Evolutionary conservation across 2,329 filamentous ascomycete species (phyloP), one percentile per base, ranked within the genome.

Genomic region (Cadophora sp.): DNA sequence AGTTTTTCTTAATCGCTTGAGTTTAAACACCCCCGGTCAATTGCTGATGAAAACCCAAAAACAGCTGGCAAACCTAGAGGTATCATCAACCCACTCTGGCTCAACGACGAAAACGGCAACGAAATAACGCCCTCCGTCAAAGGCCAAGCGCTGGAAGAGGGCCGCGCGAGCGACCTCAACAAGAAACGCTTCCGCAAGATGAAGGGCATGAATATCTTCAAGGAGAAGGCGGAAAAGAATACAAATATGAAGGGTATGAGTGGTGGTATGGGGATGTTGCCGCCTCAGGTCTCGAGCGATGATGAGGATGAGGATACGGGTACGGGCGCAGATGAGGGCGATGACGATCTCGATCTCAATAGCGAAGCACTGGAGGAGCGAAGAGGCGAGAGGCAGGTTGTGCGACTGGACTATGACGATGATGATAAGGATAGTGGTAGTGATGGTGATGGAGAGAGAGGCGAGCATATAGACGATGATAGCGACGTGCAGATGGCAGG

Each of bases 41-140:
- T n/a, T 5, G 24, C 43, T 51, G 39, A 50, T n/a, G 8, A 60
- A 72, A 64, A 67, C 16, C 64, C 39, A n/a, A n/a, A 30, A 39
- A n/a, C 13, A 50, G n/a, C 50, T 70, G 68, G 69, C 27, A 66
- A 62, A n/a, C 48, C 56, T 2, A 67, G 56, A 50, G 55, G 33
- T 14, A 36, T 50, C 16, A 66, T 53, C 43, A 41, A 61, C 18
- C 66, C 67, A 64, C 65, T 73, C 24, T 89, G 85, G 72, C 80
- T 89, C 0, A 82, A 83, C 61, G 84, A 87, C 62, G 73, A 77
- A 39, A 69, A 82, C 16, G 87, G 87, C 16, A 79, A 80, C 3
- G 86, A 89, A 75, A 82, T 89, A 41, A 90, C 87, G 6, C 87
- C 87, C 0, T 87, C 84, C 14, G 77, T 89, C 22, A 75, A 74